Evolutionary conservation across 23 red algal genomes (phyloP), one percentile per base, ranked within the genome.

Genomic region (Pyropia haitanensis): DNA sequence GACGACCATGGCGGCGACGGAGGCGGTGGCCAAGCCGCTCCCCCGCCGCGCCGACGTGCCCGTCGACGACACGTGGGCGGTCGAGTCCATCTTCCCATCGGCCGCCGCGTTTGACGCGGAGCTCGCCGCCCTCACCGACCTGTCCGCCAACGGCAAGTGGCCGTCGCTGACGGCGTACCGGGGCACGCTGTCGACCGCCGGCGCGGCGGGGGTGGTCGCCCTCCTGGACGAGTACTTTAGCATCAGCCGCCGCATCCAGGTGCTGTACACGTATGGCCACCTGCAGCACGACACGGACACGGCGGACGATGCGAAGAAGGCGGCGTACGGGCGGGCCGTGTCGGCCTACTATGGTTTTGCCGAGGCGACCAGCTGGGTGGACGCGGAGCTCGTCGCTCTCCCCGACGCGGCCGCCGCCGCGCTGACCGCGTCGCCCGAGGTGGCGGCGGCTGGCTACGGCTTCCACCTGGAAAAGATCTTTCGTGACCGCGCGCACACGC

Each of bases 181-280:
- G 5, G 39, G 39, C 39, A 46, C 39, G 5, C 8, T 46, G 39
- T 3, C 39, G 10, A 12, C 39, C 13, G 39, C 39, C 39, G 39
- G 39, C 2, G 5, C 39, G 0, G 39, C 39, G 10, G 39, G 39
- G 39, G 39, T 46, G 39, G 39, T 46, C 5, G 39, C 39, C 39
- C 39, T 46, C 4, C 26, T 66, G 21, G 62, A 66, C 19, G 62
- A 66, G 62, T 66, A 66, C 62, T 39, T 66, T 28, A 27, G 10
- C 3, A 66, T 32, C 8, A 39, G 28, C 22, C 62, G 62, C 9
- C 28, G 29, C 19, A 66, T 66, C 19, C 28, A 66, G 27, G 28
- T 28, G 29, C 28, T 66, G 4, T 66, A 66, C 27, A 66, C 62
- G 26, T 66, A 66, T 46, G 62, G 28, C 3, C 62, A 66, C 44